Base-by-base conservation (phyloP, 2,329 filamentous ascomycete genomes). In the Sclerotinia nivalis region DNA sequence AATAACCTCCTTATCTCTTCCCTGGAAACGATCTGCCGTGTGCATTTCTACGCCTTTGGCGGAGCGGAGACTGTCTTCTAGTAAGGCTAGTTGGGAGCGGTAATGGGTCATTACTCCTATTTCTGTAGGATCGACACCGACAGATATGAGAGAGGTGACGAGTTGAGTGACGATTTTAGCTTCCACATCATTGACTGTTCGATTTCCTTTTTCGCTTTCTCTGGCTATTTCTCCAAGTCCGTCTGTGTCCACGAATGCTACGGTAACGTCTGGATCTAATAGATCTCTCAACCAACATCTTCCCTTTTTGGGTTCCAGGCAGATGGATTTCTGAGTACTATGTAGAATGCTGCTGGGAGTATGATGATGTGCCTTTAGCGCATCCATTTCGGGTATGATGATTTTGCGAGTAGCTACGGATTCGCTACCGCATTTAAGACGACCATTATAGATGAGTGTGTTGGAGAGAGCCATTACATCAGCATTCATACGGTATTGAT, bases 61-160 rank as follows among this genome's bases (percentile, higher is more conserved):
- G 74, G 84, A 80, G 6, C 88, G 87, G 47, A 97, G 86, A 15
- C 85, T 85, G 71, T 94, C 88, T 73, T 92, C 92, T 1, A 99
- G 85, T 2, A 97, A 83, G 0, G 93, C 89, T 1, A 99, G 88
- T 80, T 99, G 96, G 8, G 92, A 94, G 70, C 96, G 92, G 80
- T 99, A 99, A 80, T 97, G 93, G 22, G 96, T 97, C 83, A 99
- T 97, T 74, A 99, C 91, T 60, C 96, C 96, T 69, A 99, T 93
- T 66, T 95, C 91, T 0, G 83, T 82, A 0, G 91, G 86, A 0
- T 91, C 83, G 0, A 98, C 86, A 37, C 96, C 96, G 1, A 89
- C 86, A 0, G 87, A 86, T 62, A 98, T 84, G 4, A 99, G 86
- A 0, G 89, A 86, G 71, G 93, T 87, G 25, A 97, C 93, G 18